These are phyloP conservation scores for Penstemon davidsonii DNA, from an alignment of 257 asterid genomes.

Conservation along the genomic window DNA sequence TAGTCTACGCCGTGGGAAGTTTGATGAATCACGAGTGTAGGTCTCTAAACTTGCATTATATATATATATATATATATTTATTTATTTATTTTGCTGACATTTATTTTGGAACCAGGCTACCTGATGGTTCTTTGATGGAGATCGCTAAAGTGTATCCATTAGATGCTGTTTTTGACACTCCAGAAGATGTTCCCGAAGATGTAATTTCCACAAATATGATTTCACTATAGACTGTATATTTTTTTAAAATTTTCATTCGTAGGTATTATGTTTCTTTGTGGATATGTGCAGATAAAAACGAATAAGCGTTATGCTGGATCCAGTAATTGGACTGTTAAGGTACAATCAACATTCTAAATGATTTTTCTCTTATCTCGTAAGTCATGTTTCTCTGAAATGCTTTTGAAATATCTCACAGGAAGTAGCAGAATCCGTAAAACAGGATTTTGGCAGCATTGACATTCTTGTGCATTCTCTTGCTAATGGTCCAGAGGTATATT, in stretches of 20 bases:
- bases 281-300: conserved; percentile 60
- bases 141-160: conserved; percentile 78
- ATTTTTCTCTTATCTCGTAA: too few relatives aligned
- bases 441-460: conserved; percentile 83
- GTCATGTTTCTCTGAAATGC: neutral
- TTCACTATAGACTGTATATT: neutral
- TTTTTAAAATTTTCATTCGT: neutral
- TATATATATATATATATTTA: neutral
- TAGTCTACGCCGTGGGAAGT: conserved; percentile 86
- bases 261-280: conserved; percentile 11
- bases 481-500: conserved; percentile 83
- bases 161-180: conserved; percentile 79
- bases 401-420: conserved; percentile 49
- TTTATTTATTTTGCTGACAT: conserved; percentile 17
- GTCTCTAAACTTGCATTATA: conserved; percentile 27
- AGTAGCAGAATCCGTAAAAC: conserved; percentile 78
- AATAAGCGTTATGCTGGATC: conserved; percentile 89
- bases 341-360: conserved; percentile 9
- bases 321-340: conserved; percentile 86
- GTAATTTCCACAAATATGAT: conserved; percentile 36
- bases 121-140: conserved; percentile 93
- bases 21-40: conserved; percentile 83
- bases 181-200: conserved; percentile 86
- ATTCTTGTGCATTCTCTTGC: conserved; percentile 91
- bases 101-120: conserved; percentile 52